Base-by-base conservation (phyloP, 176 grass and related monocot genomes). In the Carex cristatella region DNA sequence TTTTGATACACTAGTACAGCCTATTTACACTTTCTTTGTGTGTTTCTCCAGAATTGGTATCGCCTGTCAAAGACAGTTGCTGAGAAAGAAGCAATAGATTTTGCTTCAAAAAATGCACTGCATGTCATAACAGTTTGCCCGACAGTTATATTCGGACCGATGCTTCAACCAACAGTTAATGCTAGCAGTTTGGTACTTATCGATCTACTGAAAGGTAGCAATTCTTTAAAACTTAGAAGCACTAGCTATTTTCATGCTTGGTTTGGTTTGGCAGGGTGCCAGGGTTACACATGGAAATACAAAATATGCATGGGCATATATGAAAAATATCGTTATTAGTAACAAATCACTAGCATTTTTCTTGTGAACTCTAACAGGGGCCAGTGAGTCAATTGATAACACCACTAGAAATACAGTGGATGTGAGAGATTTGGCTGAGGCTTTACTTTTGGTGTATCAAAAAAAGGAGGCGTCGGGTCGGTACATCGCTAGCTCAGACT, bases 41-140 rank as follows among this genome's bases (percentile, higher is more conserved):
- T 49, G 19, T 4, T 0, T 32, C 57, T 2, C 4, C 74, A 91
- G 89, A 91, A 85, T 23, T 93, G 86, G 91, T 89, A 94, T 30
- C 91, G 49, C 55, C 74, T 94, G 13, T 94, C 92, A 46, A 94
- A 91, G 83, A 91, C 65, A 19, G 12, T 84, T 28, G 88, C 86
- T 9, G 87, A 92, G 40, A 91, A 84, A 49, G 88, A 83, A 84
- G 88, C 92, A 0, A 9, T 62, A 69, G 73, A 83, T 0, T 89
- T 64, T 87, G 84, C 82, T 0, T 69, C 35, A 8, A 87, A 49
- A 61, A 37, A 76, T 15, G 70, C 81, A 12, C 23, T 92, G 37
- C 82, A 92, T 79, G 82, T 92, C 0, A 87, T 92, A 18, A 91
- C 90, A 51, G 83, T 95, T 54, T 92, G 90, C 10, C 88, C 93